A percentile compares a stretch with the other conserved stretches of the same genome.
Conservation (phyloP, 495 filamentous ascomycete genomes). For the Tricharina praecox region DNA sequence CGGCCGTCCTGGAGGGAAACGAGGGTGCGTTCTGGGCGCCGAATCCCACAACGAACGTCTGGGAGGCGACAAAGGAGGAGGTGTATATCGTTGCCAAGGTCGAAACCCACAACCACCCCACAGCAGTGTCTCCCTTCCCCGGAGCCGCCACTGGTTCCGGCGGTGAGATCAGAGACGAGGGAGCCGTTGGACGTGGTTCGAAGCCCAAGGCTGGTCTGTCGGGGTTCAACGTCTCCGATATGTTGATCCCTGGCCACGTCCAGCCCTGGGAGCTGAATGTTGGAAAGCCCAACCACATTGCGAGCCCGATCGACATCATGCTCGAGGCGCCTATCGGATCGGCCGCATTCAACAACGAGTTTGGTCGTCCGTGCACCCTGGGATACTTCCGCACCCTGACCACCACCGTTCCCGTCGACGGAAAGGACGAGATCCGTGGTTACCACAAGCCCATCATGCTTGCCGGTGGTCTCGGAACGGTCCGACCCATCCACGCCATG, state of each 20-base stretch:
- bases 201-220: constrained; percentile 82
- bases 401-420: constrained; percentile 43
- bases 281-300: constrained; percentile 79
- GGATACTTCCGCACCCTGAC: constrained; percentile 84
- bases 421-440: constrained; percentile 56
- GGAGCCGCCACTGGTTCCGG: constrained; percentile 90
- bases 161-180: constrained; percentile 88
- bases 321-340: constrained; percentile 87
- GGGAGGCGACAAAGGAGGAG: constrained; percentile 70
- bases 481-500: constrained; percentile 78
- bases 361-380: constrained; percentile 75
- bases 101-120: constrained; percentile 96
- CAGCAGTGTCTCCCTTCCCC: constrained; percentile 72
- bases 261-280: constrained; percentile 84
- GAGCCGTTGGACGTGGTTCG: constrained; percentile 81
- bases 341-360: constrained; percentile 94
- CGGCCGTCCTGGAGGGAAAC: constrained; percentile 70
- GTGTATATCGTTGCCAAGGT: constrained; percentile 88
- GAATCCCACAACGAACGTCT: constrained; percentile 63
- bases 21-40: constrained; percentile 67
- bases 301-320: constrained; percentile 91
- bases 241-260: constrained; percentile 62
- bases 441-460: constrained; percentile 99
- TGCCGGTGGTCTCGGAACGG: constrained; percentile 89
- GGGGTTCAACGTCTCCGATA: constrained; percentile 87